A percentile compares a stretch with the other conserved stretches of the same genome.
Conservation (phyloP, 805 yeast species). For the Metschnikowia borealis region DNA sequence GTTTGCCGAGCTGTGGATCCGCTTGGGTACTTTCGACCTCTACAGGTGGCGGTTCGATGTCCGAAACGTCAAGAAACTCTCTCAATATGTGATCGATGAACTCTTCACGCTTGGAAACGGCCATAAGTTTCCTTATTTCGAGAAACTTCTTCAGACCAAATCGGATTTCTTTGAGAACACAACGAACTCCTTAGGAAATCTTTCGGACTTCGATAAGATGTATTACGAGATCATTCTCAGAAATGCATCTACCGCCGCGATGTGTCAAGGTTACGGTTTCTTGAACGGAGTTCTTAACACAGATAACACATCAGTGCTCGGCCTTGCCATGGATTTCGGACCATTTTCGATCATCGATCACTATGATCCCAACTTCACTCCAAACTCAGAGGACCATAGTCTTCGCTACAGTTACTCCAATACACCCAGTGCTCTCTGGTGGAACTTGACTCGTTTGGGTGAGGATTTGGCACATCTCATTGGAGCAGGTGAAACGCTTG, state of each 20-base stretch:
- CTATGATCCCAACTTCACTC: slow-evolving; percentile 76
- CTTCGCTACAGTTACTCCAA: slow-evolving; percentile 75
- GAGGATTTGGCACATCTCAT: slow-evolving; percentile 78
- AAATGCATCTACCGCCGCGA: slow-evolving; percentile 74
- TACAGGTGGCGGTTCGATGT: slow-evolving; percentile 72
- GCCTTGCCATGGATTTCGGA: slow-evolving; percentile 88
- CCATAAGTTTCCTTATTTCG: slow-evolving; percentile 27
- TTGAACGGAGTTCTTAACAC: slow-evolving; percentile 93
- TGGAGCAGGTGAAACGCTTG: slow-evolving; percentile 60
- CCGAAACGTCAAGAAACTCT: slow-evolving; percentile 53
- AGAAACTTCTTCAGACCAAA: slow-evolving; percentile 18
- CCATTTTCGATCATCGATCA: slow-evolving; percentile 90
- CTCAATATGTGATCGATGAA: slow-evolving; percentile 70
- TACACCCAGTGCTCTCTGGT: slow-evolving; percentile 85
- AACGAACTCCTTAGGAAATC: slow-evolving; percentile 27
- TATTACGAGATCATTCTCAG: slow-evolving; percentile 66
- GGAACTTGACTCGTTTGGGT: slow-evolving; percentile 84
- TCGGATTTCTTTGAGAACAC: slow-evolving; percentile 19
- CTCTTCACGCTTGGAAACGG: slow-evolving; percentile 43
- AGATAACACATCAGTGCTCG: slow-evolving; percentile 87
- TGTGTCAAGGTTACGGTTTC: slow-evolving; percentile 90
- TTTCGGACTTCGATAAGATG: slow-evolving; percentile 64
- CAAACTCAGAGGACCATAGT: slow-evolving; percentile 81
- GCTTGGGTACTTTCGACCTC: slow-evolving; percentile 85
- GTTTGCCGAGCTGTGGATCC: slow-evolving; percentile 80